Evolutionary conservation across 768 basidiomycete species (phyloP).

Genomic region (Leccinum rimulosum): DNA sequence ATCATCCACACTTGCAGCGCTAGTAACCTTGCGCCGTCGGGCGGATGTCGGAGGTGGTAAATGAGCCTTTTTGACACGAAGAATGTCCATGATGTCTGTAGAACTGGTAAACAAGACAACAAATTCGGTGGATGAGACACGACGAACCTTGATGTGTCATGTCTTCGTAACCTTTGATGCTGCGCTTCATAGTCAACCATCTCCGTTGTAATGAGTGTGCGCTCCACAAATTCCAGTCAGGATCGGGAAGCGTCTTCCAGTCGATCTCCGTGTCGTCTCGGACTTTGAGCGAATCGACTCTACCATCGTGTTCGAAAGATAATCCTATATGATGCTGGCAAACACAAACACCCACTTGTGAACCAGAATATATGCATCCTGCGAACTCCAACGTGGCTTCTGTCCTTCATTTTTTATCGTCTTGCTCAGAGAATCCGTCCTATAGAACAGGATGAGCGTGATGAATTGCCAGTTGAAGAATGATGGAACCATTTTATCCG

Average conservation of each 20-base stretch:
- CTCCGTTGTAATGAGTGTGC: slow-evolving; percentile 75
- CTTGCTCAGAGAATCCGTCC: slow-evolving; percentile 76
- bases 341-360: slow-evolving; percentile 54
- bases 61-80: slow-evolving; percentile 70
- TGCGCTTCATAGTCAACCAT: slow-evolving; percentile 76
- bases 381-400: slow-evolving; percentile 69
- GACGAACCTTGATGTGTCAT: slow-evolving; percentile 74
- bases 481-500: slow-evolving; percentile 76
- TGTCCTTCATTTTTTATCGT: slow-evolving; percentile 69
- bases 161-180: slow-evolving; percentile 73
- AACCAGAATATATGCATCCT: slow-evolving; percentile 77
- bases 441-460: slow-evolving; percentile 24
- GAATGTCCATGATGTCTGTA: slow-evolving; percentile 79
- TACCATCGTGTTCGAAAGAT: slow-evolving; percentile 26
- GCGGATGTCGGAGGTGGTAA: slow-evolving; percentile 39
- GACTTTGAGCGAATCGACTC: slow-evolving; percentile 72
- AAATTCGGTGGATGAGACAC: background rate
- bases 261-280: slow-evolving; percentile 81
- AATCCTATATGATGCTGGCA: background rate
- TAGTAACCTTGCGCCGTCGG: slow-evolving; percentile 50
- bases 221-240: slow-evolving; percentile 83
- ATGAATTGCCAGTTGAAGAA: background rate
- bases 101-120: slow-evolving; percentile 9
- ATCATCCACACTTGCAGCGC: slow-evolving; percentile 49
- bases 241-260: slow-evolving; percentile 75